These are phyloP conservation scores for Dalbergia cultrata DNA, from an alignment of 306 rosid species.

Conservation along the genomic window DNA sequence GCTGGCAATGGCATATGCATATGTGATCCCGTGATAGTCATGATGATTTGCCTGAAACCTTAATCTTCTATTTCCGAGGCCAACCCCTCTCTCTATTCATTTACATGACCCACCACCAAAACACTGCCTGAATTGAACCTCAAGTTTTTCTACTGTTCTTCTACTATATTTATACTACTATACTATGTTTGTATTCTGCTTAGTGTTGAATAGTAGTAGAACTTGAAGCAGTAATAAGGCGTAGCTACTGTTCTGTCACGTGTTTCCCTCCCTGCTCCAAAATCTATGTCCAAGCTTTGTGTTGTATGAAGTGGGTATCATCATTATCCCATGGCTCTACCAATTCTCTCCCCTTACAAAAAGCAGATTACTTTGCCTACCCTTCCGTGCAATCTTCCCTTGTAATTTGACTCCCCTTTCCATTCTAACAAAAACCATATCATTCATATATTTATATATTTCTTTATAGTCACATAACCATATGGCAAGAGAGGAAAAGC, in stretches of 20 bases:
- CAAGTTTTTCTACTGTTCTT: background rate
- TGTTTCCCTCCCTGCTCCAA: conserved; percentile 1
- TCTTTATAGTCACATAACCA: background rate
- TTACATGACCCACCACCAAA: background rate
- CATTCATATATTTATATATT: background rate
- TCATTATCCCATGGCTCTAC: conserved; percentile 15
- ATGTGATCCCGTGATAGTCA: background rate
- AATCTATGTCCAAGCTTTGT: background rate
- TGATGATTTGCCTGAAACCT: conserved; percentile 22
- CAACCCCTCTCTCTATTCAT: background rate
- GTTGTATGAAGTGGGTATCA: background rate
- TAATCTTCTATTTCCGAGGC: conserved; percentile 1
- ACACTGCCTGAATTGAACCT: background rate
- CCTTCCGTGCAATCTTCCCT: conserved; percentile 33
- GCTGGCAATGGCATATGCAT: background rate
- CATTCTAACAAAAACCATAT: conserved; percentile 13
- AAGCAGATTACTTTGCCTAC: conserved; percentile 45
- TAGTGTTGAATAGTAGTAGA: background rate
- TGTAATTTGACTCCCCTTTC: conserved; percentile 39
- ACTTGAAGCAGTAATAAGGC: background rate
- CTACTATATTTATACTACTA: background rate
- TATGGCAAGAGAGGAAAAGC: conserved; percentile 62
- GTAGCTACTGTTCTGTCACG: background rate
- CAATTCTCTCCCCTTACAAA: conserved; percentile 43
- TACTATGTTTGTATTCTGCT: conserved; percentile 1